A percentile compares a stretch with the other conserved stretches of the same genome.
These are phyloP conservation scores for Rhypophila decipiens DNA, from an alignment of 495 filamentous ascomycete genomes.

Conservation along the genomic window DNA sequence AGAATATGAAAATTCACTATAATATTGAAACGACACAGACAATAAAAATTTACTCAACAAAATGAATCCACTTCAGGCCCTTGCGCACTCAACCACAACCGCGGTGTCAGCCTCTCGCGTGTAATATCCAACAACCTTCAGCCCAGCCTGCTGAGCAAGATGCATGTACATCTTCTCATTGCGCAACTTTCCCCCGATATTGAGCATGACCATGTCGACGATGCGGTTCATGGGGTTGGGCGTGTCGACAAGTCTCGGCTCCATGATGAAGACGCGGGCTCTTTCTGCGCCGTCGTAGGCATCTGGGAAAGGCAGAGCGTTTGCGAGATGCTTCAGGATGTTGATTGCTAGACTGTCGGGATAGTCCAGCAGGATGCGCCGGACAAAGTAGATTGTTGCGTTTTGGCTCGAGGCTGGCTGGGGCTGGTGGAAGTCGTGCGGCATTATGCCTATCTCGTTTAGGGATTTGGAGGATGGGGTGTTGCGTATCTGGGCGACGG, in stretches of 20 bases:
- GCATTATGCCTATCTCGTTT: slow-evolving; percentile 26
- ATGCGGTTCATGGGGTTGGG: slow-evolving; percentile 16
- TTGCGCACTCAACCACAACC: slow-evolving; percentile 22
- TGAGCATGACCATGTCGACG: slow-evolving; percentile 28
- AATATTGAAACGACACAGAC: too few species aligned
- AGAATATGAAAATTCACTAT: too few species aligned
- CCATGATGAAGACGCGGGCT: slow-evolving; percentile 24
- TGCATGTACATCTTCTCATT: slow-evolving; percentile 15
- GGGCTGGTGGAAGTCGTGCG: slow-evolving; percentile 38
- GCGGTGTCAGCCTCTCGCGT: slow-evolving; percentile 7
- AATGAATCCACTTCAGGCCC: too few species aligned
- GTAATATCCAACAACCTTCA: slow-evolving; percentile 17
- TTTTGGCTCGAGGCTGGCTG: too few species aligned
- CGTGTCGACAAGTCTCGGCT: slow-evolving; percentile 15
- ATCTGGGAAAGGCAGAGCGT: slow-evolving; percentile 38
- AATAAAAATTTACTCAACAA: too few species aligned
- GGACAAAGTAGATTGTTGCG: slow-evolving; percentile 44
- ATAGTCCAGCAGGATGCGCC: slow-evolving; percentile 49
- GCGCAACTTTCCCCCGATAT: slow-evolving; percentile 24
- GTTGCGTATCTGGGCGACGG: slow-evolving; percentile 8
- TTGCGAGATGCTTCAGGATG: slow-evolving; percentile 33
- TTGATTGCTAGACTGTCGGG: slow-evolving; percentile 27
- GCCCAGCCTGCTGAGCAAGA: slow-evolving; percentile 12
- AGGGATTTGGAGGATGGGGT: slow-evolving; percentile 9
- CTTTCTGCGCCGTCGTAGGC: slow-evolving; percentile 12